A percentile compares a stretch with the other conserved stretches of the same genome.
Evolutionary conservation across 129 eudicot species (phyloP).

Genomic region (Pittosporum tobira): DNA sequence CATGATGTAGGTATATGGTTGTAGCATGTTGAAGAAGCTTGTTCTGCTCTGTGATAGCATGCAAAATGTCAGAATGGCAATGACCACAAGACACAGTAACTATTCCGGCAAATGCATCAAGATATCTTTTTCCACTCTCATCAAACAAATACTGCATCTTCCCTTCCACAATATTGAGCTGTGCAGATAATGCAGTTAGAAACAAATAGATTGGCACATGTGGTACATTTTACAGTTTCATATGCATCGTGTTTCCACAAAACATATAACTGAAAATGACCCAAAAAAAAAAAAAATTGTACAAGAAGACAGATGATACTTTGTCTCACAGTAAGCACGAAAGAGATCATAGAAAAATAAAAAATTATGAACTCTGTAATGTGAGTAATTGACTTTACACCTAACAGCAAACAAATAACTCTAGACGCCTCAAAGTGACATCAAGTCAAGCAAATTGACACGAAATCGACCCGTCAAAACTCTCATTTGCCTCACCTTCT

Average conservation of each 20-base stretch:
- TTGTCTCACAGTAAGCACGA: not conserved
- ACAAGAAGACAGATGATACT: too few relatives aligned
- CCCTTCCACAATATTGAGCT: conserved; percentile 97
- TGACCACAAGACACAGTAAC: conserved; percentile 99
- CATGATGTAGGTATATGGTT: conserved; percentile 91
- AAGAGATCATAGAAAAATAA: too few relatives aligned
- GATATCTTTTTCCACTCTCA: conserved; percentile 79
- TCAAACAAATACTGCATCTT: conserved; percentile 95
- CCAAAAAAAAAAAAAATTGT: too few relatives aligned
- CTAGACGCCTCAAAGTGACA: not conserved
- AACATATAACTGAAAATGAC: too few relatives aligned
- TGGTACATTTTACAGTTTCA: too few relatives aligned
- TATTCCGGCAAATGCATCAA: conserved; percentile 97
- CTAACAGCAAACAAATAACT: not conserved
- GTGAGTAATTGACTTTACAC: too few relatives aligned
- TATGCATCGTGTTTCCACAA: too few relatives aligned
- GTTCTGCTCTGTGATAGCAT: conserved; percentile 70
- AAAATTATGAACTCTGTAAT: not conserved
- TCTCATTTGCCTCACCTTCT: not conserved
- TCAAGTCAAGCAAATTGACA: not conserved
- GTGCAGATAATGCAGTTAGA: conserved; percentile 9
- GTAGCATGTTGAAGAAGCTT: conserved; percentile 97
- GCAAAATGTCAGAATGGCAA: conserved; percentile 82
- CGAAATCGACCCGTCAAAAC: not conserved
- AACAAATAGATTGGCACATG: not conserved